phyloP scores from a whole-genome alignment of 2,329 filamentous ascomycete species.

The Pyrenochaeta sp. region DNA sequence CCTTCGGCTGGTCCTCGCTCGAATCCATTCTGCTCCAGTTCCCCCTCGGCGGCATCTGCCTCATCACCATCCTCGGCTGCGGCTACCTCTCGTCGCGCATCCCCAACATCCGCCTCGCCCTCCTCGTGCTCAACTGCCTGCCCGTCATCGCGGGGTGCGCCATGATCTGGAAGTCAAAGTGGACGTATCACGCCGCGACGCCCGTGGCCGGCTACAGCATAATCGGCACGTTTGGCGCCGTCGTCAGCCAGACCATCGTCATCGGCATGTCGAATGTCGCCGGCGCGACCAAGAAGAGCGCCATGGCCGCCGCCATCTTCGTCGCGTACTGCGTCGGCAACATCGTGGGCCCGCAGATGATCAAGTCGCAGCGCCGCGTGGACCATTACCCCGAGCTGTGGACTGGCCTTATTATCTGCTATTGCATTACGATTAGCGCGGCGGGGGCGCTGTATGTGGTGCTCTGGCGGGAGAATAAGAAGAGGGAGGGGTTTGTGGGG shows the following conservation, averaged over 20 bases:
- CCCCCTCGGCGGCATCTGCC: conserved; percentile 73
- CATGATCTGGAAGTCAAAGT: conserved; percentile 73
- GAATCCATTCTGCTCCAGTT: conserved; percentile 67
- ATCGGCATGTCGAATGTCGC: conserved; percentile 73
- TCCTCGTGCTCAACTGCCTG: conserved; percentile 71
- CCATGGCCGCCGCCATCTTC: conserved; percentile 76
- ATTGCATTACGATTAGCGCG: conserved; percentile 70
- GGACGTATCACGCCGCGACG: conserved; percentile 69
- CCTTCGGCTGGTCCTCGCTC: conserved; percentile 53
- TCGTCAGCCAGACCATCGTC: conserved; percentile 68
- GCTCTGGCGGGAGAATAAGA: conserved; percentile 57
- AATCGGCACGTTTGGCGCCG: conserved; percentile 75
- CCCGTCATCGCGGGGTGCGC: conserved; percentile 77
- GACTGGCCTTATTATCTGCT: conserved; percentile 72
- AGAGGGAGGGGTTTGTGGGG: conserved; percentile 57
- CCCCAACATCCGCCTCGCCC: conserved; percentile 68
- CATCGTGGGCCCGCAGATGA: conserved; percentile 76
- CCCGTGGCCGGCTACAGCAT: conserved; percentile 76
- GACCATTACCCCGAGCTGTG: conserved; percentile 76
- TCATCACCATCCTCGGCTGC: conserved; percentile 70
- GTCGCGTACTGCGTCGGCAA: conserved; percentile 79
- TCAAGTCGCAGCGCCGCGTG: conserved; percentile 69
- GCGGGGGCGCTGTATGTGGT: conserved; percentile 65
- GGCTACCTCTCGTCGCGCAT: conserved; percentile 69
- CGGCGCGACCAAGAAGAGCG: conserved; percentile 79